A percentile compares a stretch with the other conserved stretches of the same genome.
Evolutionary conservation across 495 filamentous ascomycete genomes (phyloP).

Genomic region (Paragyromitra xinjiangensis): DNA sequence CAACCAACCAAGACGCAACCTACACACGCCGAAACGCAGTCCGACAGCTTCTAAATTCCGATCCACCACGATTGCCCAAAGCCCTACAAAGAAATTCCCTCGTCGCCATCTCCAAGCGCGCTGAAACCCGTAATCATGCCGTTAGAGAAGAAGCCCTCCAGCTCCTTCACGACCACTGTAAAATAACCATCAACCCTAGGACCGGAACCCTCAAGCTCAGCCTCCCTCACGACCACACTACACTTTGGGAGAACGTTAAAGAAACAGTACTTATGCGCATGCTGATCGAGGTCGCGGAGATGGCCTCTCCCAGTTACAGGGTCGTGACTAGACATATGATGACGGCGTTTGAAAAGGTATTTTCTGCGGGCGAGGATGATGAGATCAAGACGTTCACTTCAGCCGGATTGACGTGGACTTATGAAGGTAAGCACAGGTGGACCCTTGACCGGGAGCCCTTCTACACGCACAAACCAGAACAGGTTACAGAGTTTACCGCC

Average conservation of each 20-base stretch:
- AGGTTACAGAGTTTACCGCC: neutral
- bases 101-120: slow-evolving; percentile 64
- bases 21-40: slow-evolving; percentile 82
- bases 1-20: slow-evolving; percentile 82
- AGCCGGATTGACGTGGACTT: slow-evolving; percentile 47
- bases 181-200: slow-evolving; percentile 59
- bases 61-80: slow-evolving; percentile 65
- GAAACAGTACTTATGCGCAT: slow-evolving; percentile 31
- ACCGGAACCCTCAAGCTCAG: slow-evolving; percentile 61
- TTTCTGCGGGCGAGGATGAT: slow-evolving; percentile 25
- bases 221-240: slow-evolving; percentile 53
- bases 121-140: slow-evolving; percentile 54
- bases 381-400: slow-evolving; percentile 41
- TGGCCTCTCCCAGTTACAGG: slow-evolving; percentile 61
- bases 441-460: slow-evolving; percentile 32
- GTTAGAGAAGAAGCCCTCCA: slow-evolving; percentile 59
- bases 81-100: slow-evolving; percentile 75
- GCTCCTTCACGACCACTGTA: slow-evolving; percentile 58
- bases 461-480: neutral
- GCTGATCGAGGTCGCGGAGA: slow-evolving; percentile 62
- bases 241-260: neutral
- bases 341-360: slow-evolving; percentile 51
- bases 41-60: slow-evolving; percentile 67
- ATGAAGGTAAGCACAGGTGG: slow-evolving; percentile 39
- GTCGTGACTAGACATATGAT: slow-evolving; percentile 59